Conservation (phyloP, 495 filamentous ascomycete genomes). For the Penicillium parvum region DNA sequence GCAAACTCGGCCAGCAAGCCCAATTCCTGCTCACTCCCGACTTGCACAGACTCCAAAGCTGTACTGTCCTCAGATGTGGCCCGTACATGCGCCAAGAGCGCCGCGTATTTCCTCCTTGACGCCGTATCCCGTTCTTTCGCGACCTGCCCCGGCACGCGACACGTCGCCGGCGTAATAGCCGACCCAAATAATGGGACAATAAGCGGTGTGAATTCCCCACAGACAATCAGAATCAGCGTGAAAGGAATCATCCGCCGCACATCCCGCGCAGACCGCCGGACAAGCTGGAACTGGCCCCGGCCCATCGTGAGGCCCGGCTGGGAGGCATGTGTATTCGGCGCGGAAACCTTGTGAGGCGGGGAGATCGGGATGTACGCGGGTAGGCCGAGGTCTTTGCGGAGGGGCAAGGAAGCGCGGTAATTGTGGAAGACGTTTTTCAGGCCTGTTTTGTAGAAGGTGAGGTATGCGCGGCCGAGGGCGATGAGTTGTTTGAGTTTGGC, state of each 20-base stretch:
- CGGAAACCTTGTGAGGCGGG: constrained; percentile 21
- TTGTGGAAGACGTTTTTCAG: constrained; percentile 63
- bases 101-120: constrained; percentile 39
- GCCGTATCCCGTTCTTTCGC: constrained; percentile 47
- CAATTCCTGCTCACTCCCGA: constrained; percentile 25
- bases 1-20: constrained; percentile 24
- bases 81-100: constrained; percentile 17
- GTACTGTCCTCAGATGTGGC: constrained; percentile 8
- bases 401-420: constrained; percentile 37
- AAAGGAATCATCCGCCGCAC: constrained; percentile 72
- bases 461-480: constrained; percentile 41
- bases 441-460: constrained; percentile 83
- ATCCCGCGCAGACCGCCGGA: constrained; percentile 63
- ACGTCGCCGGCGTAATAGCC: constrained; percentile 68
- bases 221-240: constrained; percentile 62
- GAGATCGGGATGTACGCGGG: constrained; percentile 32
- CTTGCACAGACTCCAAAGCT: background rate
- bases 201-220: constrained; percentile 81
- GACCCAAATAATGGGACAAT: constrained; percentile 64
- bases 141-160: constrained; percentile 73
- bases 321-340: background rate
- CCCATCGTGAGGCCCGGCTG: constrained; percentile 31
- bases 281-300: constrained; percentile 60
- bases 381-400: constrained; percentile 29
- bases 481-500: constrained; percentile 38